Evolutionary conservation across 2,329 filamentous ascomycete species (phyloP).

Genomic region (Diaporthe sp.): DNA sequence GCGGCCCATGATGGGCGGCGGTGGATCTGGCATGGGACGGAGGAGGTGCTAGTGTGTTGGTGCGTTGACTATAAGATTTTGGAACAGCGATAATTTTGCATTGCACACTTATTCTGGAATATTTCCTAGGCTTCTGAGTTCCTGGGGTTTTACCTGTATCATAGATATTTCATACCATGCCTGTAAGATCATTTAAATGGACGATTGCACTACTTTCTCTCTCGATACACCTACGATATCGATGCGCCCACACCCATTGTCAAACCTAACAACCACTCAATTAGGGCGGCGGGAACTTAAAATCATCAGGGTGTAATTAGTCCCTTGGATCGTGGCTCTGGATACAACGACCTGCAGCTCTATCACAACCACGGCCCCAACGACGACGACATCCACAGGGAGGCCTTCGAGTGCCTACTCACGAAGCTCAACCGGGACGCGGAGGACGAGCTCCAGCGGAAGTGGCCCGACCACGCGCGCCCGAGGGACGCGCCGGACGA

Average conservation of each 20-base stretch:
- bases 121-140: neutral
- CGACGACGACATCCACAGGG: too few species aligned
- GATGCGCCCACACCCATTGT: too few species aligned
- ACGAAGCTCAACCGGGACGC: too few species aligned
- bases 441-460: too few species aligned
- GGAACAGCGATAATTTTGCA: neutral
- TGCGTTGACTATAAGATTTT: neutral
- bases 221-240: rapidly evolving
- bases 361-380: too few species aligned
- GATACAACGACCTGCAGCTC: neutral
- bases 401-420: too few species aligned
- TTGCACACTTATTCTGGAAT: neutral
- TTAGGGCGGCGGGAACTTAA: too few species aligned
- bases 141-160: neutral
- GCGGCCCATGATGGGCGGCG: constrained; percentile 4
- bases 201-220: neutral
- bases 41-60: constrained; percentile 7
- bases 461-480: too few species aligned
- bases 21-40: constrained; percentile 9
- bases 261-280: neutral
- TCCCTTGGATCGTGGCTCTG: too few species aligned
- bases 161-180: neutral
- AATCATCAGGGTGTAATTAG: too few species aligned
- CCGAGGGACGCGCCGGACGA: too few species aligned
- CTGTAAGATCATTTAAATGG: too few species aligned